Evolutionary conservation across 331 rosid genomes (phyloP).

Genomic region (Malus hybrid): DNA sequence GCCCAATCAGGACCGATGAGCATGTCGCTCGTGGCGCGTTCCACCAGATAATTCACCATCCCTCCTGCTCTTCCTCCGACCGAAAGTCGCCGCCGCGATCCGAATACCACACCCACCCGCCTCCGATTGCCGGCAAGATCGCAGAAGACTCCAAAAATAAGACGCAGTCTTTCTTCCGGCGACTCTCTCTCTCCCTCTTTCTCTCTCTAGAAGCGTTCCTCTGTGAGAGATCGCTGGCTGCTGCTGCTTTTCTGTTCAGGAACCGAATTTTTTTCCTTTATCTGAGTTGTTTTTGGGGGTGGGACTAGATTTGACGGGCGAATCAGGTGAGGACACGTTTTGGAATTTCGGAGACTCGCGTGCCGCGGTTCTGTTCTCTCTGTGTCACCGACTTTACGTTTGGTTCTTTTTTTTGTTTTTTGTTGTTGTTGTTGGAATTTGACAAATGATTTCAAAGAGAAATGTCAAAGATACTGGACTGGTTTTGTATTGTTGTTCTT

Average conservation of each 20-base stretch:
- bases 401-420: neutral
- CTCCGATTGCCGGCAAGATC: constrained; percentile 22
- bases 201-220: constrained; percentile 7
- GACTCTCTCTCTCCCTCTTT: constrained; percentile 5
- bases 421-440: neutral
- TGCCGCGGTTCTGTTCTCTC: neutral
- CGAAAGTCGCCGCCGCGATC: constrained; percentile 15
- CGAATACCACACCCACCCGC: constrained; percentile 6
- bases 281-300: neutral
- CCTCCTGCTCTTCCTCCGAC: constrained; percentile 7
- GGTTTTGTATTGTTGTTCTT: too few relatives aligned
- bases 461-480: too few relatives aligned
- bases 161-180: constrained; percentile 31
- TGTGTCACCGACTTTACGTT: constrained; percentile 4
- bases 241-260: constrained; percentile 39
- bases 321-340: constrained; percentile 28
- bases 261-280: constrained; percentile 16
- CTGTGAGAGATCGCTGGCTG: constrained; percentile 30
- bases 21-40: constrained; percentile 88
- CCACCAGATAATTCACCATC: constrained; percentile 94
- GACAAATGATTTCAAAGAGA: too few relatives aligned
- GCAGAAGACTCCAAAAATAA: constrained; percentile 18
- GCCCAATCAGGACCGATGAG: constrained; percentile 99
- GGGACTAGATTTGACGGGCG: constrained; percentile 20
- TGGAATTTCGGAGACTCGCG: neutral